phyloP scores from a whole-genome alignment of 2,329 filamentous ascomycete species.

The Colletotrichum simmondsii region DNA sequence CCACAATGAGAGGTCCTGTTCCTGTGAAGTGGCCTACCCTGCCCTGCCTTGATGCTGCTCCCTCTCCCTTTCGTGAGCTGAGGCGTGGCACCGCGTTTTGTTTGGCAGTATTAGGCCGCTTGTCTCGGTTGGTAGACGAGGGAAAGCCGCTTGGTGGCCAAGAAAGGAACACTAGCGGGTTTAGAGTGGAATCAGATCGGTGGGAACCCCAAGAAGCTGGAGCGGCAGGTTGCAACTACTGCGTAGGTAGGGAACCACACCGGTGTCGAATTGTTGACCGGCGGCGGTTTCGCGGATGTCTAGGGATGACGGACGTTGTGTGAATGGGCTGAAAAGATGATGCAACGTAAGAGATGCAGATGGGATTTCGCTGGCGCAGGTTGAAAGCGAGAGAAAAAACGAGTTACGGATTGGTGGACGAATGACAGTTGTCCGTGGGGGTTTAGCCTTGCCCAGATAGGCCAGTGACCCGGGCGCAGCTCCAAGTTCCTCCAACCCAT shows the following conservation, averaged over 20 bases:
- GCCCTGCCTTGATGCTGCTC: neutral
- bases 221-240: no score
- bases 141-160: conserved; percentile 4
- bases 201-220: neutral
- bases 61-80: neutral
- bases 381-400: conserved; percentile 16
- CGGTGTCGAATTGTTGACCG: neutral
- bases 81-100: neutral
- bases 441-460: conserved; percentile 1
- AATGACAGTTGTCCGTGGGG: conserved; percentile 4
- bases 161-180: conserved; percentile 5
- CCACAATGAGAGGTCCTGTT: neutral
- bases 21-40: neutral
- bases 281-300: neutral
- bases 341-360: neutral
- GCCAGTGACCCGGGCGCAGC: neutral
- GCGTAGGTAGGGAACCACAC: neutral
- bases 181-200: neutral
- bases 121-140: conserved; percentile 17
- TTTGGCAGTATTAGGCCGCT: neutral
- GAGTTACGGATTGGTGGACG: neutral
- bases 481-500: neutral
- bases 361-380: neutral
- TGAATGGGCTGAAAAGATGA: neutral
- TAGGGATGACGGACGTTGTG: neutral